Conservation (phyloP, 1,284 basidiomycete genomes). For the Pholiota adiposa region DNA sequence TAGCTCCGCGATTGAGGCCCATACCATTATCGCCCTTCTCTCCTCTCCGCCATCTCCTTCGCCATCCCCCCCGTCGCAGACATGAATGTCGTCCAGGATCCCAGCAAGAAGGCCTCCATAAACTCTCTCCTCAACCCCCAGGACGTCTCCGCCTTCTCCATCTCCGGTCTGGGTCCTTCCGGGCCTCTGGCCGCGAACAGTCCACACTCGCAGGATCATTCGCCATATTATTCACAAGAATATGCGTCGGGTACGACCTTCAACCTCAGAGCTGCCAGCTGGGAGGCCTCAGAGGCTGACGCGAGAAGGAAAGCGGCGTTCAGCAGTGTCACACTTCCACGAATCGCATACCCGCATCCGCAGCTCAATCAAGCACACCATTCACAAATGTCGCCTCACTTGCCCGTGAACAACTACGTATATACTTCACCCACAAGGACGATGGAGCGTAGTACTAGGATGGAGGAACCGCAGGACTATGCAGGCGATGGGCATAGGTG, state of each 20-base stretch:
- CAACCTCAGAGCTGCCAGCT: constrained; percentile 41
- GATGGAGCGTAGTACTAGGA: constrained; percentile 20
- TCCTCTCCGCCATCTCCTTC: constrained; percentile 11
- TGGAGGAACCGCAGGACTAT: constrained; percentile 20
- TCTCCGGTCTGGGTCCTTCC: constrained; percentile 22
- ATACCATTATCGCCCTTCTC: constrained; percentile 8
- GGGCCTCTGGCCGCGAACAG: constrained; percentile 26
- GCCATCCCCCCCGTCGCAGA: constrained; percentile 7
- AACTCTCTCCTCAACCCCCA: constrained; percentile 47
- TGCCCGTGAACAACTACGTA: constrained; percentile 17
- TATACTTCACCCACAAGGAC: constrained; percentile 20
- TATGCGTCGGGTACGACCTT: constrained; percentile 27
- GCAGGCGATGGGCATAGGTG: constrained; percentile 24
- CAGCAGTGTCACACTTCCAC: constrained; percentile 17
- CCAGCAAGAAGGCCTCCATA: constrained; percentile 45
- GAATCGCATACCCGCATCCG: constrained; percentile 19
- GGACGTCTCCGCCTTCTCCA: constrained; percentile 32
- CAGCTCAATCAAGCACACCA: constrained; percentile 17
- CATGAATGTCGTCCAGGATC: constrained; percentile 40
- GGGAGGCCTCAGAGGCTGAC: constrained; percentile 32
- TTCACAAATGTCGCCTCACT: constrained; percentile 12
- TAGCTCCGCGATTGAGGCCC: constrained; percentile 23
- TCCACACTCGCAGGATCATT: constrained; percentile 26
- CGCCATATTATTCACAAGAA: constrained; percentile 18
- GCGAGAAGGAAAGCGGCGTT: constrained; percentile 26